Base-by-base conservation (phyloP, 2,329 filamentous ascomycete genomes). In the Sclerotiophoma versabilis region DNA sequence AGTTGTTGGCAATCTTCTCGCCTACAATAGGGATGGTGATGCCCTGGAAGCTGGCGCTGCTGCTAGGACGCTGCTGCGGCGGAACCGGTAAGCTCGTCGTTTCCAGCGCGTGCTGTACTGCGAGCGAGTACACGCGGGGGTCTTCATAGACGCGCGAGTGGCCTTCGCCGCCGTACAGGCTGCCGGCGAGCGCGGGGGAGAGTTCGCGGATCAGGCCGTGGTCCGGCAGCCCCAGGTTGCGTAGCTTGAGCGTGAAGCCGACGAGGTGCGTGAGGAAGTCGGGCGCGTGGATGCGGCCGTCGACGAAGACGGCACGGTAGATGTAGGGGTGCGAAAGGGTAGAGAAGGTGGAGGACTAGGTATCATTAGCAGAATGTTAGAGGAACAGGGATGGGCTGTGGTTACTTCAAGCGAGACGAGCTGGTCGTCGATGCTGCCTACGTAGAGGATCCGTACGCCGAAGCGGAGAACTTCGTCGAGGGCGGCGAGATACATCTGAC, bases 371-470 rank as follows among this genome's bases (percentile, higher is more conserved):
- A n/a, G 5, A 19, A 8, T 1, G 10, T 4, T 11, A n/a, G 34
- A 15, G 9, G 25, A 3, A 8, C 9, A 6, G 20, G 17, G 23
- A 22, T 15, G 26, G 26, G 10, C 11, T 19, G 66, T 78, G 70
- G n/a, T 12, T 75, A 90, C 89, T 81, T 97, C 93, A 70, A 99
- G 81, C 4, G 93, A 93, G 12, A 99, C 93, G 2, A 99, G 81
- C 75, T 99, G 95, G 74, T 99, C 95, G 72, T 99, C 95, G 45
- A 99, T 96, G 74, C 93, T 97, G 48, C 93, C 93, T 54, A 96
- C 83, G 72, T 93, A 97, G 0, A 92, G 90, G 42, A 98, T 85
- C 33, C 91, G 86, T 12, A 91, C 91, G 11, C 93, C 92, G 65
- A 91, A 89, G 14, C 87, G 83, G 6, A 99, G 79, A 1, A 89